Conservation (phyloP, 805 yeast genomes). For the Wickerhamiella parazyma region DNA sequence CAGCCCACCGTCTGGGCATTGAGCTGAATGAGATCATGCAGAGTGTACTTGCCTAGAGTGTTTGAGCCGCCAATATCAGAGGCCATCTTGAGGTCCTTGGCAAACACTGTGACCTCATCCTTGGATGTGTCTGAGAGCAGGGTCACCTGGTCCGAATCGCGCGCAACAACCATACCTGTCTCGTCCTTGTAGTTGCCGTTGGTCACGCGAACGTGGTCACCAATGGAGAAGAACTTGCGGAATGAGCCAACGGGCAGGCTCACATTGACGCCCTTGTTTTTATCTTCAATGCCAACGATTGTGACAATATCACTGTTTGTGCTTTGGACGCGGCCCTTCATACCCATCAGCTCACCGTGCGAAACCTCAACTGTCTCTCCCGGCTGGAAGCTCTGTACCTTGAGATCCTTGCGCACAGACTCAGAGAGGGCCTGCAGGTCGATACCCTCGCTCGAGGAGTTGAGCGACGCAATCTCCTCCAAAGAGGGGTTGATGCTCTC, state of each 20-base stretch:
- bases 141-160: conserved; percentile 74
- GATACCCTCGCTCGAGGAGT: conserved; percentile 62
- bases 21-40: conserved; percentile 80
- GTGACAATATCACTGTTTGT: conserved; percentile 52
- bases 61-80: conserved; percentile 74
- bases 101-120: conserved; percentile 82
- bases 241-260: conserved; percentile 73
- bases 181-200: conserved; percentile 88
- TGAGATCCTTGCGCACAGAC: conserved; percentile 53
- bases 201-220: conserved; percentile 89
- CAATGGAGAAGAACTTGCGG: conserved; percentile 74
- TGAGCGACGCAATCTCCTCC: conserved; percentile 54
- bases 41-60: conserved; percentile 61
- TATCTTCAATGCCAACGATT: conserved; percentile 34
- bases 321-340: conserved; percentile 64
- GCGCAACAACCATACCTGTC: conserved; percentile 82
- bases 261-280: conserved; percentile 42
- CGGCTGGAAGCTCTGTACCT: conserved; percentile 60
- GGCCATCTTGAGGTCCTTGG: conserved; percentile 80
- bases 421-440: conserved; percentile 80
- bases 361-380: conserved; percentile 89
- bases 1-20: conserved; percentile 81
- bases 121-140: conserved; percentile 79
- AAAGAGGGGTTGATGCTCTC: conserved; percentile 70
- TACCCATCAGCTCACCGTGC: conserved; percentile 86